A percentile compares a stretch with the other conserved stretches of the same genome.
phyloP scores from a whole-genome alignment of 2,329 filamentous ascomycete genomes.

The Alternaria novae-zelandiae region DNA sequence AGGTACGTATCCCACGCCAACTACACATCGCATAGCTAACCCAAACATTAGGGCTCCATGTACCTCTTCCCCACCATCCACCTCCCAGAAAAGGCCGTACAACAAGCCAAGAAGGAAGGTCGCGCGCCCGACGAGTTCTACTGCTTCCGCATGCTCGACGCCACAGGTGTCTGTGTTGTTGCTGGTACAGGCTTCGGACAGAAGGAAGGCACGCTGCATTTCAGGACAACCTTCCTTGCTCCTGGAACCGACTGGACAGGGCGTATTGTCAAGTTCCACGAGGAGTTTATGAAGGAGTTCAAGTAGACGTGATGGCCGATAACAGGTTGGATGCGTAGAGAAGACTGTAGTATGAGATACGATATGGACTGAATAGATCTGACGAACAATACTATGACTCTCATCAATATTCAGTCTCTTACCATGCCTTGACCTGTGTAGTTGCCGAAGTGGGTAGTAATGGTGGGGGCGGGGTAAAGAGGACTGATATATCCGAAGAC shows the following conservation, averaged over 20 bases:
- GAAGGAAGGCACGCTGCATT: conserved; percentile 87
- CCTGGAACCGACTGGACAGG: conserved; percentile 95
- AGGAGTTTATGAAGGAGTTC: conserved; percentile 87
- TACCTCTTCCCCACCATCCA: conserved; percentile 97
- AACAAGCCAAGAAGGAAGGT: conserved; percentile 75
- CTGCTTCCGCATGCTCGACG: conserved; percentile 86
- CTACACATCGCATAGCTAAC: conserved; percentile 6
- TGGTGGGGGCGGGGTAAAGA: conserved; percentile 4
- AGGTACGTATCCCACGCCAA: conserved; percentile 52
- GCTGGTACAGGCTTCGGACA: conserved; percentile 94
- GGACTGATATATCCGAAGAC: background rate
- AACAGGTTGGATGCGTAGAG: background rate
- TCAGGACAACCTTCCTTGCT: conserved; percentile 95
- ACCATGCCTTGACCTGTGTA: background rate
- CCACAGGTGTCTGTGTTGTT: conserved; percentile 93
- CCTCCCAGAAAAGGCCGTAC: conserved; percentile 75
- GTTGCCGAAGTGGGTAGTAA: background rate
- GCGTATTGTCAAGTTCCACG: conserved; percentile 86
- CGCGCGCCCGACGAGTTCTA: conserved; percentile 91
- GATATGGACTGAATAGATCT: background rate
- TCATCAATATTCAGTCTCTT: too few relatives aligned
- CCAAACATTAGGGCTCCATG: conserved; percentile 73
- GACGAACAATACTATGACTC: too few relatives aligned
- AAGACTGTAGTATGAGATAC: background rate
- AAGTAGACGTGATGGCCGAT: conserved; percentile 30